Conservation (phyloP, 1,284 basidiomycete genomes). For the Boletus sp. region DNA sequence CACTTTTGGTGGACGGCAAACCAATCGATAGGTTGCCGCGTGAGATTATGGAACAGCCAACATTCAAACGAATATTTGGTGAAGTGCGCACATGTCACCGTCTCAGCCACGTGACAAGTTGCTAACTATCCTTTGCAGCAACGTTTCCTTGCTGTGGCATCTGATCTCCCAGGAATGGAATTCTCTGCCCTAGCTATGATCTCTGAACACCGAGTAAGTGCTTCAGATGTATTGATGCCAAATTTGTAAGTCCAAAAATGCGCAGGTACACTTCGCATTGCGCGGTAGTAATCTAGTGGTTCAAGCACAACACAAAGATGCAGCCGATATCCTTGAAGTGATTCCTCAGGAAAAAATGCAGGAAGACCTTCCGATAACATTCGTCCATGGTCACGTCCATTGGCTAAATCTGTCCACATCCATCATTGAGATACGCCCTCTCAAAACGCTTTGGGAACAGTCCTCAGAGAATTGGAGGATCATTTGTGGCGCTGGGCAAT, state of each 20-base stretch:
- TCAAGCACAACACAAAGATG: not conserved
- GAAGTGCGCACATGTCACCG: conserved; percentile 14
- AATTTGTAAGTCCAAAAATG: not conserved
- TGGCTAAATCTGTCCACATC: conserved; percentile 38
- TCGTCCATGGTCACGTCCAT: conserved; percentile 37
- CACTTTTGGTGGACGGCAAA: conserved; percentile 42
- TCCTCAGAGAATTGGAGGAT: conserved; percentile 20
- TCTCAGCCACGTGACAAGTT: not conserved
- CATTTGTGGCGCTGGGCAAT: not conserved
- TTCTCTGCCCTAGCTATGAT: conserved; percentile 33
- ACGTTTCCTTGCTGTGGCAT: conserved; percentile 37
- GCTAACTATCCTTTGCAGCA: conserved; percentile 23
- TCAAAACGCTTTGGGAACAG: conserved; percentile 21
- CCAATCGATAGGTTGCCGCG: conserved; percentile 40
- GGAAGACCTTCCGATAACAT: conserved; percentile 37
- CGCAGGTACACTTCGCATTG: conserved; percentile 31
- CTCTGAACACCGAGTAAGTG: conserved; percentile 18
- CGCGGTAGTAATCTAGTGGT: not conserved
- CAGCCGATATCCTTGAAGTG: conserved; percentile 30
- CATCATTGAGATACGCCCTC: conserved; percentile 39
- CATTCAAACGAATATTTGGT: conserved; percentile 35
- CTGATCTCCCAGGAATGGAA: conserved; percentile 37
- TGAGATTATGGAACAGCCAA: conserved; percentile 32
- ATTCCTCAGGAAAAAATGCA: conserved; percentile 36
- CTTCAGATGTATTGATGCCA: not conserved